Base-by-base conservation (phyloP, 495 filamentous ascomycete genomes). In the Terfezia boudieri region DNA sequence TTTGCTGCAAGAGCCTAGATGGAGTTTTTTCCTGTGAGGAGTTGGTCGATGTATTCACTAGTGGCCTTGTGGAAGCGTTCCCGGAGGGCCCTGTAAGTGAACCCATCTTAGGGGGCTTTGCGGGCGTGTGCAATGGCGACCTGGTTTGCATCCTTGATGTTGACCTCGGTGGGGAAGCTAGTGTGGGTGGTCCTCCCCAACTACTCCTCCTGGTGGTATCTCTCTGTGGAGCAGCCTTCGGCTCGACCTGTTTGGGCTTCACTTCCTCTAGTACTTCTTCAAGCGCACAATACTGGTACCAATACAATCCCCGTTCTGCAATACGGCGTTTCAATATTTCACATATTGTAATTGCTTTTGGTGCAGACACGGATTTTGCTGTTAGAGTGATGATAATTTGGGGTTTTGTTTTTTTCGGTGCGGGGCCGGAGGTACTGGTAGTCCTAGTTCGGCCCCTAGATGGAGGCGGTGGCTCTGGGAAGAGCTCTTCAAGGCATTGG, bases 301-400 rank as follows among this genome's bases (percentile, higher is more conserved):
- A 80, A 54, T 68, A 68, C 46, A 69, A 68, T 1, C 71, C 70
- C 46, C 64, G 62, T 52, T 73, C 68, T n/a, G 56, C 67, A 48
- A 84, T 68, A 32, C 76, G 70, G 20, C 77, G 68, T 58, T 81
- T 81, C 11, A 74, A 69, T 14, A 84, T 76, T 66, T 84, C 81
- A 35, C 72, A 70, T 22, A 84, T 71, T 12, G 73, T 77, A 55
- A 83, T 72, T 52, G 81, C 68, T 63, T 85, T 86, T 58, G 68
- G 64, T 6, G 74, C 70, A 2, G 69, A 69, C 6, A 60, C 53
- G 7, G 71, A 70, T 58, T 74, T 76, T 23, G 78, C 76, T 14
- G 17, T 20, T 14, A 46, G 41, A 8, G 41, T 46, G 56, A 71
- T 70, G 14, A 83, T 60, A 10, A 74, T 51, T 51, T 11, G 56